A percentile compares a stretch with the other conserved stretches of the same genome.
phyloP scores from a whole-genome alignment of 345 rosid genomes.

The Limnanthes douglasii region DNA sequence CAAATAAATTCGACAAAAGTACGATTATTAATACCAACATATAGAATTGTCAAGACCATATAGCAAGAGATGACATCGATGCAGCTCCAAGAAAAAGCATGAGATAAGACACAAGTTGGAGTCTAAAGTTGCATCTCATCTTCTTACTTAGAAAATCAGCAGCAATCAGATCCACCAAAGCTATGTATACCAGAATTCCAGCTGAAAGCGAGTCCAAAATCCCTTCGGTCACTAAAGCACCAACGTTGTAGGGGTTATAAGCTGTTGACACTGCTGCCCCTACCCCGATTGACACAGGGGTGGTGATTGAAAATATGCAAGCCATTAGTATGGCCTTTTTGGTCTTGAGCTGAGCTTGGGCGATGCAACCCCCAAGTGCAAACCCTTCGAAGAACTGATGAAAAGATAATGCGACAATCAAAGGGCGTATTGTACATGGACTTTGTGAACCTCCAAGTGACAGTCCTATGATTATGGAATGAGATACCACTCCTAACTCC shows the following conservation, averaged over 20 bases:
- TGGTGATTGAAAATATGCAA: slow-evolving; percentile 66
- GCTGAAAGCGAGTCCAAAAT: slow-evolving; percentile 73
- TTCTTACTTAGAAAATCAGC: slow-evolving; percentile 81
- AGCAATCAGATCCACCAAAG: slow-evolving; percentile 86
- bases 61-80: slow-evolving; percentile 71
- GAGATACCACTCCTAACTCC: slow-evolving; percentile 91
- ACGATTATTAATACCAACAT: no score
- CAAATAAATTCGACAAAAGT: no score
- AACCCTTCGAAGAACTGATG: slow-evolving; percentile 97
- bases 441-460: slow-evolving; percentile 76
- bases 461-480: slow-evolving; percentile 86
- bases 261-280: slow-evolving; percentile 52
- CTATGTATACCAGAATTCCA: slow-evolving; percentile 87
- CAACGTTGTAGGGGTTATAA: slow-evolving; percentile 45
- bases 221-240: slow-evolving; percentile 54
- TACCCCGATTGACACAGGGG: slow-evolving; percentile 50
- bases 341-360: slow-evolving; percentile 68
- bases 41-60: no score
- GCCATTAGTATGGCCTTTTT: slow-evolving; percentile 50
- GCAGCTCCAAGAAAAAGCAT: slow-evolving; percentile 93
- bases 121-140: slow-evolving; percentile 86
- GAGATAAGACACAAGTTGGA: slow-evolving; percentile 52
- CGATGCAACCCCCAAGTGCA: slow-evolving; percentile 89
- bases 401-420: slow-evolving; percentile 75
- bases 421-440: slow-evolving; percentile 72